These are phyloP conservation scores for Zymoseptoria tritici DNA, from an alignment of 2,329 filamentous ascomycete species.

Conservation along the genomic window DNA sequence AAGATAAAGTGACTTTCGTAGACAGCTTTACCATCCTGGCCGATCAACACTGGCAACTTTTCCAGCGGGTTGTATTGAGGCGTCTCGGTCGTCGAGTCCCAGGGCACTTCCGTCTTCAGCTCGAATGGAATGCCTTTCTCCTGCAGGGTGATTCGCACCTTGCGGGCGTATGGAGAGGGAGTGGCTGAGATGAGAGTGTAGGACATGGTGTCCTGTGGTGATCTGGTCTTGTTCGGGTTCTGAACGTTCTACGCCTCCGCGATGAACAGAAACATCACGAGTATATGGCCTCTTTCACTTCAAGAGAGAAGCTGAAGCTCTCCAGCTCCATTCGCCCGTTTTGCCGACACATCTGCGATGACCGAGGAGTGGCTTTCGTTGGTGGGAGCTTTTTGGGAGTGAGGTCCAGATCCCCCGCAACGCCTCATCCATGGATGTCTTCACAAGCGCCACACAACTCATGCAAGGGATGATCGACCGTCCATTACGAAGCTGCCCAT, in stretches of 20 bases:
- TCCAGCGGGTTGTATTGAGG: conserved; percentile 36
- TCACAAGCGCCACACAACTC: too few relatives aligned
- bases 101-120: conserved; percentile 38
- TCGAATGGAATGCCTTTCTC: conserved; percentile 36
- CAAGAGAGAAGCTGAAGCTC: too few relatives aligned
- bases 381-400: neutral
- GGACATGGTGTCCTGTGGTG: conserved; percentile 6
- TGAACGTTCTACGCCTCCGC: too few relatives aligned
- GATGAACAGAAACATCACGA: too few relatives aligned
- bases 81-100: conserved; percentile 34
- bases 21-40: conserved; percentile 24
- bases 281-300: too few relatives aligned
- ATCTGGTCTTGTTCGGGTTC: neutral
- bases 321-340: conserved; percentile 2
- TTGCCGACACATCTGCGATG: conserved; percentile 3
- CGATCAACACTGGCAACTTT: conserved; percentile 34
- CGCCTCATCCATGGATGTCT: too few relatives aligned
- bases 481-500: too few relatives aligned
- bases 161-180: conserved; percentile 36
- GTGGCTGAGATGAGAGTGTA: conserved; percentile 30
- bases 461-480: too few relatives aligned
- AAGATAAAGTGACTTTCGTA: conserved; percentile 34
- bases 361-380: neutral
- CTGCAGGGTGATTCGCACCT: conserved; percentile 34
- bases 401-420: neutral